Conservation (phyloP, 768 basidiomycete genomes). For the Vararia minispora region DNA sequence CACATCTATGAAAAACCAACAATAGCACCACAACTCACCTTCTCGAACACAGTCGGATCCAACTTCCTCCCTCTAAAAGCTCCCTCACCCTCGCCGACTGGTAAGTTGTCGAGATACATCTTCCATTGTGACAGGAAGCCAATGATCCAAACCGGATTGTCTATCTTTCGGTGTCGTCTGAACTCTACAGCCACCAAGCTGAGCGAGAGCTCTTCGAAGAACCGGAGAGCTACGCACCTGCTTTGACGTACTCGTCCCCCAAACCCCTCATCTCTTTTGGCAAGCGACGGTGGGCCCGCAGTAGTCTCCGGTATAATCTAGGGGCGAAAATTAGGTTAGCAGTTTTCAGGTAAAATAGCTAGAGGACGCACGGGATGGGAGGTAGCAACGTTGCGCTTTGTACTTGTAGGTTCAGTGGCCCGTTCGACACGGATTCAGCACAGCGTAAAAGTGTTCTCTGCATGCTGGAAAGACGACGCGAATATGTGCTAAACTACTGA, state of each 20-base stretch:
- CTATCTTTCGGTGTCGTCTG: constrained; percentile 62
- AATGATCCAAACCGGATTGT: constrained; percentile 86
- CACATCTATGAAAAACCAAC: background rate
- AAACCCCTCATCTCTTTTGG: constrained; percentile 34
- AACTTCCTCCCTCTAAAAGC: constrained; percentile 54
- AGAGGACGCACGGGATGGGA: constrained; percentile 31
- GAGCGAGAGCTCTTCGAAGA: background rate
- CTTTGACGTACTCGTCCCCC: constrained; percentile 38
- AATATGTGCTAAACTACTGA: too few relatives aligned
- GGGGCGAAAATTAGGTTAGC: background rate
- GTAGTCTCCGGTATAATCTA: constrained; percentile 32
- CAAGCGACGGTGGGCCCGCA: constrained; percentile 30
- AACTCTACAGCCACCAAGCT: constrained; percentile 61
- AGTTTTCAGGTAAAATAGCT: background rate
- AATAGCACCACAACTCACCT: constrained; percentile 32
- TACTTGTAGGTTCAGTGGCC: constrained; percentile 21
- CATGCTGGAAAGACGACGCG: too few relatives aligned
- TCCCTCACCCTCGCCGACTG: constrained; percentile 31
- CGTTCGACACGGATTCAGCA: constrained; percentile 20
- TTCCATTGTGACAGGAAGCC: constrained; percentile 97
- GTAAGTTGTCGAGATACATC: constrained; percentile 70
- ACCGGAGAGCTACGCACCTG: constrained; percentile 14
- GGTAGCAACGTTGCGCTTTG: constrained; percentile 29
- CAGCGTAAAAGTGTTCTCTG: constrained; percentile 5
- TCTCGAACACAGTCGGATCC: constrained; percentile 64